Evolutionary conservation across 2,329 filamentous ascomycete species (phyloP).

Genomic region (Neonectria sp.): DNA sequence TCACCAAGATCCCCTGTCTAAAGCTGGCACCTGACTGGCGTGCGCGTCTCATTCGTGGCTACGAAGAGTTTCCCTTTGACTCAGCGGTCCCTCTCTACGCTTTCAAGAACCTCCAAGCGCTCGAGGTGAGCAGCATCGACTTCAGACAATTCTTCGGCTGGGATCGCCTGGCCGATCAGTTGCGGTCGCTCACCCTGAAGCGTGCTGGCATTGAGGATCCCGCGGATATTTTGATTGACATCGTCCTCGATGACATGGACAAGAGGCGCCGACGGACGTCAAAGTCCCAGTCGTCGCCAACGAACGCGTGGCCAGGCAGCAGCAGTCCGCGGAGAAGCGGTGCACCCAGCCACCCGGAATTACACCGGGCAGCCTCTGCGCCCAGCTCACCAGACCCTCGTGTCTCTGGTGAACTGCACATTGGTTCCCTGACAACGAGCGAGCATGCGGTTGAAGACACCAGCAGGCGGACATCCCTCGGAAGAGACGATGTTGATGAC

Average conservation of each 20-base stretch:
- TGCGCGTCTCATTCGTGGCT: slow-evolving; percentile 89
- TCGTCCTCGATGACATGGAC: slow-evolving; percentile 97
- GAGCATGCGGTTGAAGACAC: slow-evolving; percentile 63
- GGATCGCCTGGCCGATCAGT: slow-evolving; percentile 93
- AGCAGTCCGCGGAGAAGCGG: slow-evolving; percentile 75
- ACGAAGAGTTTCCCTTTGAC: slow-evolving; percentile 98
- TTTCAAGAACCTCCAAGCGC: slow-evolving; percentile 95
- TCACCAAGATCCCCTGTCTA: slow-evolving; percentile 97
- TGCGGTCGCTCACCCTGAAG: slow-evolving; percentile 90
- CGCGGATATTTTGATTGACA: slow-evolving; percentile 89
- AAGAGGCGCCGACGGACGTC: slow-evolving; percentile 89
- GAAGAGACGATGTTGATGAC: slow-evolving; percentile 65
- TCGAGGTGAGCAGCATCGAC: slow-evolving; percentile 96
- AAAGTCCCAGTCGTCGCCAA: slow-evolving; percentile 86
- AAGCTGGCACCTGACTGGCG: slow-evolving; percentile 93
- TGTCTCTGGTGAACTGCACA: slow-evolving; percentile 65
- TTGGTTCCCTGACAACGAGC: slow-evolving; percentile 72
- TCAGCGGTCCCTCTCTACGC: slow-evolving; percentile 96
- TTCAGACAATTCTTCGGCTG: slow-evolving; percentile 98
- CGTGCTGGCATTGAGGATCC: slow-evolving; percentile 91
- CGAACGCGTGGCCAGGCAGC: slow-evolving; percentile 75
- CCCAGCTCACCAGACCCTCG: slow-evolving; percentile 73
- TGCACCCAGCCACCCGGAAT: slow-evolving; percentile 74
- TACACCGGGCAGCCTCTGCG: slow-evolving; percentile 77
- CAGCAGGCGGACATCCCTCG: slow-evolving; percentile 59